Evolutionary conservation across 768 basidiomycete genomes (phyloP), one percentile per base, ranked within the genome.

Genomic region (Terana coerulea): DNA sequence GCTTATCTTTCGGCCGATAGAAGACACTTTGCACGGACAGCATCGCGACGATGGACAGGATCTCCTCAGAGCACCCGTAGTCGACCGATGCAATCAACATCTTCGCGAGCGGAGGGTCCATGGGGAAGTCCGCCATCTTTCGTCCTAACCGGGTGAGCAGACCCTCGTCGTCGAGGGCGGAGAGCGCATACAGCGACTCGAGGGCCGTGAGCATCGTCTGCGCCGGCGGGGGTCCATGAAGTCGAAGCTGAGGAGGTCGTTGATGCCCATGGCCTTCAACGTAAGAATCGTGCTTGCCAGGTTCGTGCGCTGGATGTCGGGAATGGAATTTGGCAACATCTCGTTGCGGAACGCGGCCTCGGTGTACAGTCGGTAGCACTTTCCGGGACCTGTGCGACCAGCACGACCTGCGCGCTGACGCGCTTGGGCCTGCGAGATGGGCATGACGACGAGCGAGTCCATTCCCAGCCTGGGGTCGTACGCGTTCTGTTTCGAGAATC

Each of bases 151-250:
- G 81, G 1, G 97, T 99, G 62, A 99, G 72, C 5, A 98, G 73
- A 5, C 97, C 97, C 72, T 99, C 97, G 57, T 98, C 94, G 58
- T 98, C 97, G 26, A 98, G 75, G 3, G 97, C 97, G 1, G 94
- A 97, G 12, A 98, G 76, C 3, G 95, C 97, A 69, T 95, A 98
- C 1, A 99, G 72, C 40, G 91, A 84, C 66, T 98, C 95, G 39
- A 99, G 72, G 1, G 97, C 97, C 1, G 97, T 95, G 58, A 99
- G 76, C 88, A 98, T 91, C 9, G 95, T 98, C 62, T 87, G 92
- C 3, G 94, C 89, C 0, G 95, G 97, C 22, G 97, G 97, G 95
- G 94, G 68, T 98, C 97, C 97, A 99, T 98, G 65, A 98, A 99
- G 67, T 97, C 95, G 70, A 98, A 98, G 70, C 91, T 92, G 51